These are phyloP conservation scores for Aspergillus cavernicola DNA, from an alignment of 495 filamentous ascomycete genomes.

Conservation along the genomic window DNA sequence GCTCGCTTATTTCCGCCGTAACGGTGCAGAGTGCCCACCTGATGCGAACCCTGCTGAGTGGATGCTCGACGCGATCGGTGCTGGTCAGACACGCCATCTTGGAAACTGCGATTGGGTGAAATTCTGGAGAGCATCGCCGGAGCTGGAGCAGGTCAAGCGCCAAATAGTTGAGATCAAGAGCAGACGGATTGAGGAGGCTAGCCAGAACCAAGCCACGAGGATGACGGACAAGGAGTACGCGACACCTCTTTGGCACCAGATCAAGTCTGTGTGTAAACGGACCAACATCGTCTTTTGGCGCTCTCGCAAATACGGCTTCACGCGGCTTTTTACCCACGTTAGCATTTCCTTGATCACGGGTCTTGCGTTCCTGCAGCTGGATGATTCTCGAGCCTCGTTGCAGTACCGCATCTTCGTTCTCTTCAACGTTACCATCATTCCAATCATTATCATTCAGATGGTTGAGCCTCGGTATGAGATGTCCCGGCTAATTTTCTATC, in stretches of 20 bases:
- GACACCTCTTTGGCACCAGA: conserved; percentile 54
- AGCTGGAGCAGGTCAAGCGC: conserved; percentile 56
- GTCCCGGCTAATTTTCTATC: conserved; percentile 72
- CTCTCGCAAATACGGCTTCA: conserved; percentile 61
- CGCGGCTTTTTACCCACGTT: conserved; percentile 50
- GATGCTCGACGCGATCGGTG: conserved; percentile 84
- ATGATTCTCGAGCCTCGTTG: conserved; percentile 61
- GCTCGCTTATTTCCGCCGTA: conserved; percentile 72
- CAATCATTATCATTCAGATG: conserved; percentile 71
- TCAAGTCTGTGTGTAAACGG: conserved; percentile 52
- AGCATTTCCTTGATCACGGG: conserved; percentile 41
- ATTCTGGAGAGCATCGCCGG: conserved; percentile 59
- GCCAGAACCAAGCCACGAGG: conserved; percentile 43
- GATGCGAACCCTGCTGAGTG: conserved; percentile 86
- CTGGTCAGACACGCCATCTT: conserved; percentile 34
- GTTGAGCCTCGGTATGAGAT: conserved; percentile 75
- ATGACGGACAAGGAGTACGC: conserved; percentile 52
- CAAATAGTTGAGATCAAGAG: conserved; percentile 66
- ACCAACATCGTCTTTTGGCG: conserved; percentile 60
- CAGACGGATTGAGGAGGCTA: conserved; percentile 45
- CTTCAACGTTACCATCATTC: conserved; percentile 76
- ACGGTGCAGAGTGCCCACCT: conserved; percentile 69
- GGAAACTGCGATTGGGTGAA: conserved; percentile 60
- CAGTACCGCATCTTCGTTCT: conserved; percentile 81
- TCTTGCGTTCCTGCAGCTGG: conserved; percentile 56